Conservation (phyloP, 2,329 filamentous ascomycete genomes). For the Dothidotthia symphoricarpi region DNA sequence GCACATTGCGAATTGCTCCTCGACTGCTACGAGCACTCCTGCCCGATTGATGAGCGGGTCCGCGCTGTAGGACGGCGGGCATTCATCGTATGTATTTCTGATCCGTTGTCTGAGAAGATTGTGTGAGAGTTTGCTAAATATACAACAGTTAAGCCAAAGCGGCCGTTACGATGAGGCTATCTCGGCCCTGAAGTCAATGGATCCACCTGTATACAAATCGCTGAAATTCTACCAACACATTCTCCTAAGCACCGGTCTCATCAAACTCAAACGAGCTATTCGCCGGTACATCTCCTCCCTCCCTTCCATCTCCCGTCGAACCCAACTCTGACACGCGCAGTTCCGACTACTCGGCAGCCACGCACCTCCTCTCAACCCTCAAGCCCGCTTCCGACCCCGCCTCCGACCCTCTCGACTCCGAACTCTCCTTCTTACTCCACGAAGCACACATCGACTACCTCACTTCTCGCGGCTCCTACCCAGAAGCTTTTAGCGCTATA, state of each 20-base stretch:
- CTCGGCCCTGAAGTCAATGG: slow-evolving; percentile 58
- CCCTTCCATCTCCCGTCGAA: slow-evolving; percentile 12
- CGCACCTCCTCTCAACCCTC: slow-evolving; percentile 58
- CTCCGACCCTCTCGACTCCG: slow-evolving; percentile 53
- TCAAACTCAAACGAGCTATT: slow-evolving; percentile 64
- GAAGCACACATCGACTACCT: slow-evolving; percentile 60
- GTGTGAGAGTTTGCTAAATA: neutral
- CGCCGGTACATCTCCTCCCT: slow-evolving; percentile 43
- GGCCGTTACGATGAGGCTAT: slow-evolving; percentile 72
- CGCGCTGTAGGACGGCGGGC: slow-evolving; percentile 71
- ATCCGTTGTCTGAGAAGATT: neutral
- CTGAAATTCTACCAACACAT: slow-evolving; percentile 77
- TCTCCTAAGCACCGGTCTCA: slow-evolving; percentile 63
- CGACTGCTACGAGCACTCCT: slow-evolving; percentile 64
- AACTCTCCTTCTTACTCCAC: slow-evolving; percentile 59
- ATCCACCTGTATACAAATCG: slow-evolving; percentile 63
- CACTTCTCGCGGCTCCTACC: slow-evolving; percentile 54
- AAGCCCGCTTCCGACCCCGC: slow-evolving; percentile 43
- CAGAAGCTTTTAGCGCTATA: slow-evolving; percentile 54
- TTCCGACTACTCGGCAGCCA: slow-evolving; percentile 57
- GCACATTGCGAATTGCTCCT: slow-evolving; percentile 71
- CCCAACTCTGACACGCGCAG: slow-evolving; percentile 32
- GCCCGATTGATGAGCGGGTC: slow-evolving; percentile 73
- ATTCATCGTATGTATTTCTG: slow-evolving; percentile 49
- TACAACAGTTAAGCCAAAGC: slow-evolving; percentile 54